Percentiles rank a stretch among this genome's conserved stretches.
phyloP scores from a whole-genome alignment of 345 rosid species.

The Ceriops decandra region DNA sequence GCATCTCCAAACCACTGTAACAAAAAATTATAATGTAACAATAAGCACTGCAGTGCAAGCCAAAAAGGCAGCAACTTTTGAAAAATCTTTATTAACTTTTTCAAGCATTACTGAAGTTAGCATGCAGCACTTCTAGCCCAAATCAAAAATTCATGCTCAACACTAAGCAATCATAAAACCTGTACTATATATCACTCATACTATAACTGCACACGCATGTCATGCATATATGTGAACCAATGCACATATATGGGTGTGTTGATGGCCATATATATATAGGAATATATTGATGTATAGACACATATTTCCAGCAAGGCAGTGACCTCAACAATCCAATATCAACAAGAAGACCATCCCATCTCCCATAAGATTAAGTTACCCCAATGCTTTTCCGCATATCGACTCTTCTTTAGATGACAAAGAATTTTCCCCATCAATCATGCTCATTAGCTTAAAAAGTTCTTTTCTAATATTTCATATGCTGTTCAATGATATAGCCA shows the following conservation, averaged over 20 bases:
- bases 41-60: not conserved
- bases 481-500: not conserved
- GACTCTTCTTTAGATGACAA: not conserved
- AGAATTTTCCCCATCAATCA: not conserved
- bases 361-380: not conserved
- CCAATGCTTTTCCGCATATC: not conserved
- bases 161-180: no score
- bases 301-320: no score
- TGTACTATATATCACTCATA: no score
- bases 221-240: no score
- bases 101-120: not conserved
- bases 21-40: slow-evolving; percentile 10
- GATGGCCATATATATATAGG: no score
- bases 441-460: not conserved
- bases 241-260: no score
- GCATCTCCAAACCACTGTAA: slow-evolving; percentile 99
- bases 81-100: not conserved
- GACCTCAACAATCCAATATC: no score
- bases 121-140: no score
- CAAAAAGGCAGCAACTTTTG: not conserved
- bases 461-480: not conserved
- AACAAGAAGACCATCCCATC: no score
- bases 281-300: no score
- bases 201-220: no score
- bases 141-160: no score